These are phyloP conservation scores for Aureobasidium melanogenum DNA, from an alignment of 2,329 filamentous ascomycete species.

Conservation along the genomic window DNA sequence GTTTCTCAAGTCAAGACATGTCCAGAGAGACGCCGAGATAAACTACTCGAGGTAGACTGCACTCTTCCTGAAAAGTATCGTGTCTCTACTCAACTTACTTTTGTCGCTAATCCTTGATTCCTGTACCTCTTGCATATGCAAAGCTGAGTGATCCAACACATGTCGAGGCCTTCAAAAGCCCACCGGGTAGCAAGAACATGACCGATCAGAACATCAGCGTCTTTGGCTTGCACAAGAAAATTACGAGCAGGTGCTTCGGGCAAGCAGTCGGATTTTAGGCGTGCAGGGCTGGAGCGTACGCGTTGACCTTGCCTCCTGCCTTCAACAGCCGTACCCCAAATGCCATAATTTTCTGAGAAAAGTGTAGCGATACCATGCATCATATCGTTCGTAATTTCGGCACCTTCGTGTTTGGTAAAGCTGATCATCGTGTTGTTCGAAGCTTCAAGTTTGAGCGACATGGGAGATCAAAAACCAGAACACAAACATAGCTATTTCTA, in stretches of 20 bases:
- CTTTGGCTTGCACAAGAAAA: neutral
- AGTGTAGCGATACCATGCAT: neutral
- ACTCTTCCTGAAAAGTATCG: neutral
- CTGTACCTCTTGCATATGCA: neutral
- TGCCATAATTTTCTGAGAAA: slow-evolving; percentile 1
- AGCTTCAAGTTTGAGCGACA: neutral
- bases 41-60: neutral
- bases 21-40: neutral
- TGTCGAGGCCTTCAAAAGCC: neutral
- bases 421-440: neutral
- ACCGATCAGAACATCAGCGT: neutral
- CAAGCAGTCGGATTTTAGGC: neutral
- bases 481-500: neutral
- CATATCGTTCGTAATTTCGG: neutral
- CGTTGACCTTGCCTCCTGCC: neutral
- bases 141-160: slow-evolving; percentile 7
- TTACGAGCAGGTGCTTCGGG: neutral
- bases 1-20: neutral
- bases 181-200: neutral
- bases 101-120: neutral
- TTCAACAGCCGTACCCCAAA: neutral
- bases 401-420: neutral
- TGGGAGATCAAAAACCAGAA: neutral
- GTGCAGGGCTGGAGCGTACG: neutral
- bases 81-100: neutral